Evolutionary conservation across 2,329 filamentous ascomycete genomes (phyloP), one percentile per base, ranked within the genome.

Genomic region (Lachnellula arida): DNA sequence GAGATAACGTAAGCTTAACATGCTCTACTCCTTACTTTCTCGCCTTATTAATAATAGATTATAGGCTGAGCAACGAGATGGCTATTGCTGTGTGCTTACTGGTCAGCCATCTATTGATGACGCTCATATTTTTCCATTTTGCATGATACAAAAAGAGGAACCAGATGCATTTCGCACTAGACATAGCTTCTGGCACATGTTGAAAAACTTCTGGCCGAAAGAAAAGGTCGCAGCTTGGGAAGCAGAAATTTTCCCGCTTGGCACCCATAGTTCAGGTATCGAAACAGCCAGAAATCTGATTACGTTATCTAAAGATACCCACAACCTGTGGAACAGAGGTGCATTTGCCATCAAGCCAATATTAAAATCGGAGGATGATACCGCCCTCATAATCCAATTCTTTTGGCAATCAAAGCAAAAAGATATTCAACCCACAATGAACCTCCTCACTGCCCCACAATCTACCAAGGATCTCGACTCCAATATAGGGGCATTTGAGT

Each of bases 261-360:
- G 58, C 14, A 15, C 48, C 52, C 22, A 37, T 14, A 47, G 54
- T 56, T 2, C 14, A 9, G 55, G 55, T 6, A 14, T 19, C 22
- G 55, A 60, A 58, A 53, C 15, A 44, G 53, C 51, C n/a, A 15
- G 48, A 19, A 60, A 58, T 42, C 40, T 53, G 4, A 60, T 58
- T 19, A 54, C 55, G n/a, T 37, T 60, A 28, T 55, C 55, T 12
- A 25, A 2, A 22, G 15, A 42, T 17, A 54, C 51, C 34, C 54
- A 53, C 34, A 17, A 2, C 19, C 19, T 50, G 8, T 62, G 57
- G 60, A 53, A 54, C n/a, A 15, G 22, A 50, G 60, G 60, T 42
- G 51, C 42, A 54, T 60, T 60, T 55, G 57, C 60, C 6, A 46
- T 62, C 12, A 58, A 60, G 53, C 60, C 55, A 53, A 60, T 62